A percentile compares a stretch with the other conserved stretches of the same genome.
Conservation (phyloP, 345 rosid genomes). For the Reutealis trisperma region DNA sequence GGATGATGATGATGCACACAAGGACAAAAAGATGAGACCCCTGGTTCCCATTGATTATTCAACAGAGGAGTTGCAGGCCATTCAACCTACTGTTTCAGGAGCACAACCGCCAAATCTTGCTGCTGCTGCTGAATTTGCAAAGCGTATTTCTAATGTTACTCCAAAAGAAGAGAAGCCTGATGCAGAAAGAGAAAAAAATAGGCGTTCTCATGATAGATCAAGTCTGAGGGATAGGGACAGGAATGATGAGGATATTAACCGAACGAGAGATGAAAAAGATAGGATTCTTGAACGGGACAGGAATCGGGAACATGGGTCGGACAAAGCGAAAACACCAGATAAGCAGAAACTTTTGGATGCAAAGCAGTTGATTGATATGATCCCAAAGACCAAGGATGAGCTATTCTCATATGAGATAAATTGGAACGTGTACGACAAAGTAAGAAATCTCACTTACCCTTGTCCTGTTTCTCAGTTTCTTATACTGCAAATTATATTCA, state of each 20-base stretch:
- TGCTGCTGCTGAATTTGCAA: slow-evolving; percentile 95
- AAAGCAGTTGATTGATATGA: slow-evolving; percentile 95
- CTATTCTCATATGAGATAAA: slow-evolving; percentile 86
- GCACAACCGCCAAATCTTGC: slow-evolving; percentile 71
- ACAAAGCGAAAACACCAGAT: slow-evolving; percentile 64
- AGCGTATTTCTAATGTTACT: slow-evolving; percentile 69
- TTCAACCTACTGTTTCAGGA: slow-evolving; percentile 60
- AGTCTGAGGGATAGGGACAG: slow-evolving; percentile 70
- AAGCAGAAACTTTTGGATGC: slow-evolving; percentile 90
- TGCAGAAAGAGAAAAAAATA: slow-evolving; percentile 70
- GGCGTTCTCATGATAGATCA: slow-evolving; percentile 69
- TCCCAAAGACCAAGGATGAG: slow-evolving; percentile 97
- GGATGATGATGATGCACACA: slow-evolving; percentile 86
- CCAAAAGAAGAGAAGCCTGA: slow-evolving; percentile 73
- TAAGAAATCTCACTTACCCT: slow-evolving; percentile 28
- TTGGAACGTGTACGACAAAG: slow-evolving; percentile 90
- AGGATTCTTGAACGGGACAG: slow-evolving; percentile 46
- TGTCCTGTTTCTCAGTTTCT: slow-evolving; percentile 8
- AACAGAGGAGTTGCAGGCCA: slow-evolving; percentile 83
- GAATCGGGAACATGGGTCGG: slow-evolving; percentile 62
- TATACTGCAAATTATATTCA: slow-evolving; percentile 1
- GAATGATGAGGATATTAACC: slow-evolving; percentile 43
- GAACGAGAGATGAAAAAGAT: slow-evolving; percentile 54
- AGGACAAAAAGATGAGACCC: slow-evolving; percentile 90
- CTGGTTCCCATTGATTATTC: slow-evolving; percentile 97